Base-by-base conservation (phyloP, 2,329 filamentous ascomycete species). In the Aspergillus brasiliensis region DNA sequence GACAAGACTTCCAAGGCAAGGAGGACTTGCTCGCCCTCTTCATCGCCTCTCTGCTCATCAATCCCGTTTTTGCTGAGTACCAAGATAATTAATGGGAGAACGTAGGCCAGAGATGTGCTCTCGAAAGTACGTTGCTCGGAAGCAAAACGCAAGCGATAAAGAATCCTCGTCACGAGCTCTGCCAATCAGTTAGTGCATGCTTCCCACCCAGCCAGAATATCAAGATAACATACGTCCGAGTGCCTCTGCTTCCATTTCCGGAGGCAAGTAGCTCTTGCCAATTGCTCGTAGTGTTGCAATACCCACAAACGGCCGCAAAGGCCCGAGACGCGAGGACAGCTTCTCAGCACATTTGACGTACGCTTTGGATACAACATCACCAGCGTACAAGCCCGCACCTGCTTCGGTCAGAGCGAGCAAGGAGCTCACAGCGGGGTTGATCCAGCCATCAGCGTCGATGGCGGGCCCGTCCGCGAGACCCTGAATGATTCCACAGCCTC, bases 111-210 rank as follows among this genome's bases (percentile, higher is more conserved):
- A 1, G 94, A 94, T 3, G 95, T 89, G 2, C 87, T 83, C 73
- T 99, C 95, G 67, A 99, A 92, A 0, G 94, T 92, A n/a, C 93
- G 87, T 74, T 98, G 94, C 73, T 98, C 95, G 55, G 91, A 90
- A 38, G 93, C 85, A 74, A 97, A 97, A 15, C 93, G 89, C 56
- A 99, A 81, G 51, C 94, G 89, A 75, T 98, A 98, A 5, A 99
- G 81, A 1, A 98, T 87, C 74, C 95, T 86, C 2, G 94, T 97
- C 11, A 97, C 84, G 11, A 98, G 85, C 78, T 81, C 68, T 65
- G 46, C 52, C 47, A 42, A 58, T 52, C 17, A 51, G 71, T 66
- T 48, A 67, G 56, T 27, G 55, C 23, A 59, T 40, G 46, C 8
- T 15, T 57, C 15, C 19, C 42, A 13, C 27, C 31, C 40, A 37